A percentile compares a stretch with the other conserved stretches of the same genome.
Evolutionary conservation across 2,329 filamentous ascomycete genomes (phyloP).

Genomic region (Trichoderma polysporum): DNA sequence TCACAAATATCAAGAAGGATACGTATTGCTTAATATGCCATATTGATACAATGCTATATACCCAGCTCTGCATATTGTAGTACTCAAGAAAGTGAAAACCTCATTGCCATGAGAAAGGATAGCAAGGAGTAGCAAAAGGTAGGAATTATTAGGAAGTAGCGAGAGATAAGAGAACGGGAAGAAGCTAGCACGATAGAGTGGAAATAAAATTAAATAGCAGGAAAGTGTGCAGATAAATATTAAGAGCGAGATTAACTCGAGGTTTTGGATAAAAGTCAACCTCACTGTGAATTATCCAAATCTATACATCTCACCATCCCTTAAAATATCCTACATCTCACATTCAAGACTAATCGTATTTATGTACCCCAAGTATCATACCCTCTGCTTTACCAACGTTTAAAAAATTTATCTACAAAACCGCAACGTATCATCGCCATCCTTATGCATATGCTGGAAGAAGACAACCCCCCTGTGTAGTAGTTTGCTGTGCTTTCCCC

Average conservation of each 20-base stretch:
- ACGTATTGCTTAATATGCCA: too few relatives aligned
- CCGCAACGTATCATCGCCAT: slow-evolving; percentile 1
- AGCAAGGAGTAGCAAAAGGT: too few relatives aligned
- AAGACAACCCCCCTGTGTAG: background rate
- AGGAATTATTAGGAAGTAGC: too few relatives aligned
- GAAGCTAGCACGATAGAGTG: too few relatives aligned
- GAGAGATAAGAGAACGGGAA: too few relatives aligned
- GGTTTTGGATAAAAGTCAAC: too few relatives aligned
- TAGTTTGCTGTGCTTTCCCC: background rate
- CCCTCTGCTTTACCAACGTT: background rate
- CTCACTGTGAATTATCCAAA: background rate
- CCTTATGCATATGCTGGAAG: slow-evolving; percentile 9
- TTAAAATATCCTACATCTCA: background rate
- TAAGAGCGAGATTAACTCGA: too few relatives aligned
- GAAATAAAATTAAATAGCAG: too few relatives aligned
- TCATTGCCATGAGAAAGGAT: too few relatives aligned
- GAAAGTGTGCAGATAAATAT: too few relatives aligned
- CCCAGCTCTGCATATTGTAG: background rate
- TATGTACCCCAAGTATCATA: background rate
- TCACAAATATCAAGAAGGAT: too few relatives aligned
- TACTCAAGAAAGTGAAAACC: background rate
- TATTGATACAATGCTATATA: too few relatives aligned
- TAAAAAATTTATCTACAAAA: slow-evolving; percentile 3
- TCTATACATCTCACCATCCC: background rate
- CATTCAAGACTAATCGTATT: background rate